phyloP scores from a whole-genome alignment of 257 asterid genomes.

The Solanum ossicruentum region DNA sequence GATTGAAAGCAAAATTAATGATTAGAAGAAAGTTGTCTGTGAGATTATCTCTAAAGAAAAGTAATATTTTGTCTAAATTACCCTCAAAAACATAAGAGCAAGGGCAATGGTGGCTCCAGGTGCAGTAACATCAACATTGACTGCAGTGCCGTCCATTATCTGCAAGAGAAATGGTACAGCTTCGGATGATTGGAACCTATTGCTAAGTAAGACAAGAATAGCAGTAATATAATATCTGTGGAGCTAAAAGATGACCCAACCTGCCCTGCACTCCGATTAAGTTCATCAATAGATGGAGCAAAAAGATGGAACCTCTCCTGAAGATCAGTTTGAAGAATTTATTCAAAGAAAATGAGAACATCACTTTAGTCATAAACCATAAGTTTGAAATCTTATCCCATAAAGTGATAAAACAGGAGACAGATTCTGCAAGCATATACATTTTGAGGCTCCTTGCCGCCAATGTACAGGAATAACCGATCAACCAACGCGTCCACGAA shows the following conservation, averaged over 20 bases:
- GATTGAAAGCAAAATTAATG: not conserved
- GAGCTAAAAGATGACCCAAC: constrained; percentile 14
- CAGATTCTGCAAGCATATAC: constrained; percentile 17
- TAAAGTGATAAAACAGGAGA: not conserved
- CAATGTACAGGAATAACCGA: constrained; percentile 73
- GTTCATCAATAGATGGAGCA: constrained; percentile 47
- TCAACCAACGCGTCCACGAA: constrained; percentile 62
- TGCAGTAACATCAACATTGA: constrained; percentile 89
- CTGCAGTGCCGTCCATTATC: constrained; percentile 53
- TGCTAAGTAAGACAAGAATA: not conserved
- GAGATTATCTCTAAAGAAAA: not conserved
- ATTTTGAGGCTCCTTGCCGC: constrained; percentile 62
- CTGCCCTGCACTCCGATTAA: constrained; percentile 66
- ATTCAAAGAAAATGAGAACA: constrained; percentile 14
- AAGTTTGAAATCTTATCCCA: not conserved
- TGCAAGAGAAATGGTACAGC: constrained; percentile 14
- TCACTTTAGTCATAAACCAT: not conserved
- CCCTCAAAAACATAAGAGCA: constrained; percentile 83
- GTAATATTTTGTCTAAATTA: constrained; percentile 13
- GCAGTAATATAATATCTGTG: not conserved
- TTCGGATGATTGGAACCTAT: constrained; percentile 6
- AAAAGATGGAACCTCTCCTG: constrained; percentile 49
- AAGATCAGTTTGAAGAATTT: not conserved
- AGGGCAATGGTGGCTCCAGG: constrained; percentile 93
- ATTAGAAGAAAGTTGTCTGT: constrained; percentile 2